Evolutionary conservation across 2,329 filamentous ascomycete species (phyloP), one percentile per base, ranked within the genome.

Genomic region (Diplocarpon mali): DNA sequence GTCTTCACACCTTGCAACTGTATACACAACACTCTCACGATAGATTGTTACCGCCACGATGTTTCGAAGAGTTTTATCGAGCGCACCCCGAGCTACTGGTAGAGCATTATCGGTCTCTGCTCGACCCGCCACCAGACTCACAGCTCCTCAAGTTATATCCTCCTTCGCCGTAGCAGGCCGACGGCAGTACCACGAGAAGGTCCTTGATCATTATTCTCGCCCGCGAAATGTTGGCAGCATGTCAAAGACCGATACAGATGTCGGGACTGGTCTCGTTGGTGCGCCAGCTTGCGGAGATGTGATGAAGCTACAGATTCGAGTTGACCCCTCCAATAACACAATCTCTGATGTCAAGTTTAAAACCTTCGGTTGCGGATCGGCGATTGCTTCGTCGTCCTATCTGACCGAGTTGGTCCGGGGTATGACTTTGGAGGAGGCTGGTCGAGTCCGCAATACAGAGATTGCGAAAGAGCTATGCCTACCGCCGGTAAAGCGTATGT

Each of bases 311-410:
- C 85, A 93, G 70, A 94, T 94, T 67, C 82, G 86, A 47, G 89
- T 95, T 59, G 88, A 95, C 67, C 85, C 85, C 53, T 74, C 83
- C 57, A 86, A 80, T 60, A 85, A 92, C 65, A 90, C 80, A 57
- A 95, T 95, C 63, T 81, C 80, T 58, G 90, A 95, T 58, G 89
- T 94, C 64, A 92, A 93, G 69, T 95, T 95, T 78, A 95, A 95
- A 80, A 95, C 89, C 0, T 95, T 95, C 62, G 89, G 89, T 41
- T 95, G 89, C 64, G 89, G 89, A 44, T 88, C 82, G 27, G 92
- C 92, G 53, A 98, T 98, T 66, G 92, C 92, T 35, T 90, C 84
- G 53, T 93, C 85, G 48, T 92, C 84, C 62, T 98, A 98, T 64
- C 69, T 98, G 59, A 98, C 92, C 8, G 88, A 95, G 67, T 72